These are phyloP conservation scores for Penicillium sp. DNA, from an alignment of 2,329 filamentous ascomycete species.

Conservation along the genomic window DNA sequence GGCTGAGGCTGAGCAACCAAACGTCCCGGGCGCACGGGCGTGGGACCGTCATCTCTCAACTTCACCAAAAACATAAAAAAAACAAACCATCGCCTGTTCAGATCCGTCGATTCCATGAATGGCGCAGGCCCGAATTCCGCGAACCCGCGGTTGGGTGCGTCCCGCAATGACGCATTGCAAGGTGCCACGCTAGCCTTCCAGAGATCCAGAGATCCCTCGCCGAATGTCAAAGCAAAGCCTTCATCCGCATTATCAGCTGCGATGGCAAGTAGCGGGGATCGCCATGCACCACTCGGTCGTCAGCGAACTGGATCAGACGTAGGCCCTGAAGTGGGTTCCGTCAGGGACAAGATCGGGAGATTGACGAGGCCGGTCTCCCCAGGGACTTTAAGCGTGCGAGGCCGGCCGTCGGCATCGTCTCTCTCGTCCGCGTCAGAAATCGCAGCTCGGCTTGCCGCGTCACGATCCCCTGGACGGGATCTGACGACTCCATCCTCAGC, in stretches of 20 bases:
- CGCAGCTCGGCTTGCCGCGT: constrained; percentile 38
- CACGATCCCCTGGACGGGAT: constrained; percentile 27
- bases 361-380: constrained; percentile 29
- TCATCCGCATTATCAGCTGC: constrained; percentile 20
- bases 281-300: constrained; percentile 11
- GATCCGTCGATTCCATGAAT: constrained; percentile 31
- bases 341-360: constrained; percentile 42
- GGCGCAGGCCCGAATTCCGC: constrained; percentile 30
- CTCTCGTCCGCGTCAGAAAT: constrained; percentile 31
- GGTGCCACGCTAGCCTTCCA: constrained; percentile 42
- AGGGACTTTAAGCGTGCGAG: constrained; percentile 10
- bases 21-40: not conserved
- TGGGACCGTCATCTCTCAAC: not conserved
- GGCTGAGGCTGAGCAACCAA: constrained; percentile 8
- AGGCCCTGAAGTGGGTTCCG: constrained; percentile 36
- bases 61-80: not conserved
- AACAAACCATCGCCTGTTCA: not conserved
- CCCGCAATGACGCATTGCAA: constrained; percentile 34
- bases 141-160: constrained; percentile 30
- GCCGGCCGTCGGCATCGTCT: constrained; percentile 12
- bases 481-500: constrained; percentile 14
- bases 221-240: constrained; percentile 18
- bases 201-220: constrained; percentile 20
- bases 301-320: constrained; percentile 23
- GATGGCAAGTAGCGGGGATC: constrained; percentile 22